phyloP scores from a whole-genome alignment of 2,329 filamentous ascomycete species.

The Colletotrichum tropicale region DNA sequence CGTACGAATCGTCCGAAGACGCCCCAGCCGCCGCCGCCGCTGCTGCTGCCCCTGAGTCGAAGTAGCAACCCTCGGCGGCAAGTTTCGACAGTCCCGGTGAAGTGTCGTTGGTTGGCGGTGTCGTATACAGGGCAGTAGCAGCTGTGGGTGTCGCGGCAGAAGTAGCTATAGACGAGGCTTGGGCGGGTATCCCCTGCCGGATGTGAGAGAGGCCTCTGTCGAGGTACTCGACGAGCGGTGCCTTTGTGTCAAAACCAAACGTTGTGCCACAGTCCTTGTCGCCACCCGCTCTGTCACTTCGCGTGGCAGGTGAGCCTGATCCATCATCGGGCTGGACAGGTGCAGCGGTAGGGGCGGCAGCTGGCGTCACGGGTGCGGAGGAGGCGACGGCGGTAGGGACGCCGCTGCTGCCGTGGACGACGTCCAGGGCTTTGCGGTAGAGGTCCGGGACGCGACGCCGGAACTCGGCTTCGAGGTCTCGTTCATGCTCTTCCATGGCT shows the following conservation, averaged over 20 bases:
- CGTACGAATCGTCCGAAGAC: conserved; percentile 19
- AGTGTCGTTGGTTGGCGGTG: conserved; percentile 13
- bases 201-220: conserved; percentile 51
- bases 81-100: conserved; percentile 34
- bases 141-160: not conserved
- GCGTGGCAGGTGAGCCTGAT: not conserved
- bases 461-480: conserved; percentile 54
- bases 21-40: not conserved
- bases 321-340: conserved; percentile 24
- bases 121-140: conserved; percentile 1
- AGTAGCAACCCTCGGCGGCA: conserved; percentile 28
- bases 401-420: conserved; percentile 30
- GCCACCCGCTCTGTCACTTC: not conserved
- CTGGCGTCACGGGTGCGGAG: not conserved
- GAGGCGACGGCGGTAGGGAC: not conserved
- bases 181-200: conserved; percentile 29
- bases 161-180: not conserved
- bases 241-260: conserved; percentile 42
- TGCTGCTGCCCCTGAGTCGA: conserved; percentile 22
- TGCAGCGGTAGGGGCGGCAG: not conserved
- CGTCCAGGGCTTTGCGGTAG: conserved; percentile 46
- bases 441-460: conserved; percentile 48
- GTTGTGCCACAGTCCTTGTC: not conserved
- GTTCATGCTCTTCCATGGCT: conserved; percentile 49
- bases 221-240: conserved; percentile 53